Conservation (phyloP, 2,329 filamentous ascomycete genomes). For the Stemphylium lycopersici region DNA sequence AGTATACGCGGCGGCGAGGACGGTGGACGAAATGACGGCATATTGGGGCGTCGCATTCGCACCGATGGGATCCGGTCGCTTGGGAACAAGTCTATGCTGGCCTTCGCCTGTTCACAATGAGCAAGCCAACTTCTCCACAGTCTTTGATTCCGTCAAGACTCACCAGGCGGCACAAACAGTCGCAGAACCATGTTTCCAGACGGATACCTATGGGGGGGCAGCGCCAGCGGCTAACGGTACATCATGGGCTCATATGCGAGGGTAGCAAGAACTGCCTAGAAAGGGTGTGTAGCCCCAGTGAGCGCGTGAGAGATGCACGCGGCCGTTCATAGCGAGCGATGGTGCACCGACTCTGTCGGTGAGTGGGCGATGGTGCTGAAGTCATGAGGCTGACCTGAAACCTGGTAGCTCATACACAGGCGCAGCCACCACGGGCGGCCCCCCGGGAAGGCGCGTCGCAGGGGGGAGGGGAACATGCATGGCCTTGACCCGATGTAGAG, state of each 20-base stretch:
- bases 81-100: slow-evolving; percentile 31
- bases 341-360: slow-evolving; percentile 13
- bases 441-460: slow-evolving; percentile 13
- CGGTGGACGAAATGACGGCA: slow-evolving; percentile 33
- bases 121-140: background rate
- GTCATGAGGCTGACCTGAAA: slow-evolving; percentile 20
- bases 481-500: too few relatives aligned
- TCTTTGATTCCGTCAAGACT: background rate
- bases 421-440: slow-evolving; percentile 11
- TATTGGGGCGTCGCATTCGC: slow-evolving; percentile 39
- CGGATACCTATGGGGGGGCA: background rate
- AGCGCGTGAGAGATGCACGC: slow-evolving; percentile 15
- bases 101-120: slow-evolving; percentile 28
- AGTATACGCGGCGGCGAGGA: slow-evolving; percentile 33
- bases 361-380: slow-evolving; percentile 15
- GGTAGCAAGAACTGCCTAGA: background rate
- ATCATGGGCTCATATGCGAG: slow-evolving; percentile 13
- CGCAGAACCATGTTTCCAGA: slow-evolving; percentile 30
- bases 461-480: background rate
- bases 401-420: background rate
- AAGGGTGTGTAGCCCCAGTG: slow-evolving; percentile 10
- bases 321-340: slow-evolving; percentile 13
- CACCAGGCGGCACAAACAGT: slow-evolving; percentile 39
- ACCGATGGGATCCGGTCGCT: slow-evolving; percentile 34
- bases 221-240: background rate